Percentiles rank a stretch among this genome's conserved stretches.
phyloP scores from a whole-genome alignment of 2,329 filamentous ascomycete genomes.

The Delphinella strobiligena region DNA sequence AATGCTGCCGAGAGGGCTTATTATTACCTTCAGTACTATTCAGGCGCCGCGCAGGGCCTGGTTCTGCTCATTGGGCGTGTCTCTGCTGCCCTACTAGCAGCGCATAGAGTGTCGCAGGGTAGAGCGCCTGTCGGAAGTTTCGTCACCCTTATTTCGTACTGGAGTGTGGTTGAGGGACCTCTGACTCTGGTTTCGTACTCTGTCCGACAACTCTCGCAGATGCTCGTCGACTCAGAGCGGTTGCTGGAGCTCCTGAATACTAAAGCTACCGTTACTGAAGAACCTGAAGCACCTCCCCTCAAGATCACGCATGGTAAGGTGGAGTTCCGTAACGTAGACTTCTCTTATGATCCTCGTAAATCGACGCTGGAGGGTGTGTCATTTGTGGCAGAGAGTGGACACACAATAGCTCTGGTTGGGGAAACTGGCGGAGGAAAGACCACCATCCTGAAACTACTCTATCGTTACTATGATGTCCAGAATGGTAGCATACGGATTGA shows the following conservation, averaged over 20 bases:
- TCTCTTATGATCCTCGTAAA: conserved; percentile 44
- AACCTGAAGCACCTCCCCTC: conserved; percentile 33
- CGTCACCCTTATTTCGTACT: conserved; percentile 54
- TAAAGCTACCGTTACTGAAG: conserved; percentile 43
- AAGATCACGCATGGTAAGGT: conserved; percentile 36
- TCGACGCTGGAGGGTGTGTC: conserved; percentile 38
- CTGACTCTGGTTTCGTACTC: conserved; percentile 39
- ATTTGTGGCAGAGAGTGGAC: conserved; percentile 38
- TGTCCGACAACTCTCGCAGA: conserved; percentile 35
- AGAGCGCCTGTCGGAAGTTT: conserved; percentile 46
- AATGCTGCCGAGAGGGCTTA: conserved; percentile 19
- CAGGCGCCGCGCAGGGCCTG: conserved; percentile 31
- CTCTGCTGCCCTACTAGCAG: conserved; percentile 39
- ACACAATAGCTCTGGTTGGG: conserved; percentile 49
- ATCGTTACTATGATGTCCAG: conserved; percentile 48
- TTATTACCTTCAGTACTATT: conserved; percentile 19
- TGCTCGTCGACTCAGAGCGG: conserved; percentile 54
- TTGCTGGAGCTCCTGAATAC: conserved; percentile 46
- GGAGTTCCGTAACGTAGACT: conserved; percentile 42
- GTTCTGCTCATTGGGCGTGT: conserved; percentile 39
- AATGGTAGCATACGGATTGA: conserved; percentile 45
- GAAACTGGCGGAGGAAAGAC: conserved; percentile 53
- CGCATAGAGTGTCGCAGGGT: conserved; percentile 40
- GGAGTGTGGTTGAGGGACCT: conserved; percentile 37
- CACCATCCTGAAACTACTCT: conserved; percentile 48